Base-by-base conservation (phyloP, 306 rosid species). In the Gillenia trifoliata region DNA sequence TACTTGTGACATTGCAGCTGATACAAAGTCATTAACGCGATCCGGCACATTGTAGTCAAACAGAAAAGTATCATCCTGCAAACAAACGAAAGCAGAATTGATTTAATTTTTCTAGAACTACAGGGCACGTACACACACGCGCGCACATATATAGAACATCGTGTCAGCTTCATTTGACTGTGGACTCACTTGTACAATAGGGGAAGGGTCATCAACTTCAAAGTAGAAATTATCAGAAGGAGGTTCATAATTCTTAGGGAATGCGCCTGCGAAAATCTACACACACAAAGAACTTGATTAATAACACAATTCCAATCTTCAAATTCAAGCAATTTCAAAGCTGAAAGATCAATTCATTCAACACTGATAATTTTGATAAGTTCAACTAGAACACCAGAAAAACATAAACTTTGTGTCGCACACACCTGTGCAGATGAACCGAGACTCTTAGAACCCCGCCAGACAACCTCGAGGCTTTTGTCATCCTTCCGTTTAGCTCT, bases 1-100 rank as follows among this genome's bases (percentile, higher is more conserved):
- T 88, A 91, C 97, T 83, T 91, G 97, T 62, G 86, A 70, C 52
- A 88, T 52, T 77, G 97, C 97, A 5, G 93, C 90, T 80, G 91
- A 49, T 45, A 92, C 89, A 47, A 92, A 92, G 57, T 92, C 91
- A 20, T 92, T 85, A 50, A 92, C 90, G n/a, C 93, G 86, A 43
- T 86, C 59, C 4, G 81, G 86, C 70, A 92, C 97, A 73, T 89
- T 92, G 83, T 92, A 89, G 79, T 88, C 96, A 36, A 92, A 92
- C 84, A 92, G 79, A 83, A 74, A 52, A 41, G 70, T 59, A 66
- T 92, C 83, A 71, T 92, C 97, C 97, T 92, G 82, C 85, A 80
- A 80, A 65, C 20, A n/a, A 80, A 45, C 3, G 65, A 65, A 50
- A 22, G 17, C 61, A 65, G 64, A 69, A 28, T 80, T 25, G 17